Conservation (phyloP, 495 filamentous ascomycete genomes). For the Stereocaulon alpinum region DNA sequence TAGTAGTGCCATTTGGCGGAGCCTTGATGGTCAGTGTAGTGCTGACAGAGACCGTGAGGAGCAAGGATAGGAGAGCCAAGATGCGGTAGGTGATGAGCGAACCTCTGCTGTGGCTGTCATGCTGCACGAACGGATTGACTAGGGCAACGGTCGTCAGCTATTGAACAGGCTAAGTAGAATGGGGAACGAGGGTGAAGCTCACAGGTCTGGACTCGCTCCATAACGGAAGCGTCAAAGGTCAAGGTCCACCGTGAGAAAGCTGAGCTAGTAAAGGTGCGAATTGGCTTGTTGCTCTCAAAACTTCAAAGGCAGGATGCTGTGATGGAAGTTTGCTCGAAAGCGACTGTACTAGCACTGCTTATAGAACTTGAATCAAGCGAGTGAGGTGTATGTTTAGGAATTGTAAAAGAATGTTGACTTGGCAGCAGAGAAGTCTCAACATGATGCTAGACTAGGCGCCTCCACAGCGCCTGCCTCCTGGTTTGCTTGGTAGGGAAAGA, state of each 20-base stretch:
- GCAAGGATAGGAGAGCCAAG: conserved; percentile 60
- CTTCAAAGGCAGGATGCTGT: background rate
- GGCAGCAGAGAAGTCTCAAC: background rate
- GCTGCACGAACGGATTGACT: conserved; percentile 55
- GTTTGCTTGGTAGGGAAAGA: background rate
- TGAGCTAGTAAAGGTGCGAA: background rate
- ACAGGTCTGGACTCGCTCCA: conserved; percentile 17
- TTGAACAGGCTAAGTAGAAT: background rate
- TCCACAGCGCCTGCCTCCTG: background rate
- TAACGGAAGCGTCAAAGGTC: background rate
- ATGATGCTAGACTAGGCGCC: background rate
- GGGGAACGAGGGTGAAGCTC: background rate
- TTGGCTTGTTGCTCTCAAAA: background rate
- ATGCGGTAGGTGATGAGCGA: conserved; percentile 52
- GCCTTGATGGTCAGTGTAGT: conserved; percentile 58
- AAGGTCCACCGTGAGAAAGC: conserved; percentile 1
- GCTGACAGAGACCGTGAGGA: conserved; percentile 53
- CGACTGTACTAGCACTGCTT: background rate
- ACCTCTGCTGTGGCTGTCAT: conserved; percentile 45
- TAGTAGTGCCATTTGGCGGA: conserved; percentile 49
- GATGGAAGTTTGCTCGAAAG: background rate
- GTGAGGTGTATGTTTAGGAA: background rate
- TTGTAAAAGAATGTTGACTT: background rate
- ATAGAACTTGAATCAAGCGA: background rate
- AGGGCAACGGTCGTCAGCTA: background rate